Evolutionary conservation across 305 asterid genomes (phyloP).

Genomic region (Fraxinus albicans): DNA sequence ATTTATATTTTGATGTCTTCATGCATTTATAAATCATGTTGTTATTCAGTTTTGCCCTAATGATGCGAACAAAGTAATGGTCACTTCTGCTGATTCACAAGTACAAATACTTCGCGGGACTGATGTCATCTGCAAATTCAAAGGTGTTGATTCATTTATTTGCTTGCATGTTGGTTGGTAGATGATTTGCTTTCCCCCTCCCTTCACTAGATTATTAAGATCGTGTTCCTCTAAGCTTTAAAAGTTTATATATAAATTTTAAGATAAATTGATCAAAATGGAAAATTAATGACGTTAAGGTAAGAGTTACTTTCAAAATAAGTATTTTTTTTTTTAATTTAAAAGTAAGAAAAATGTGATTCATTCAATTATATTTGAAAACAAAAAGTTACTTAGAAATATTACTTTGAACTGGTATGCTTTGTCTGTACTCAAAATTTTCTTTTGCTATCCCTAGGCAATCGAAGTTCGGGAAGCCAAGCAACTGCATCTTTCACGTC

Average conservation of each 20-base stretch:
- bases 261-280: neutral
- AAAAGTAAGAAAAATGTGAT: too few species aligned
- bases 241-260: too few species aligned
- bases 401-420: neutral
- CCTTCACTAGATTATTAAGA: too few species aligned
- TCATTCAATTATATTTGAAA: too few species aligned
- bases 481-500: constrained; percentile 74
- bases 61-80: constrained; percentile 68
- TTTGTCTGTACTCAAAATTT: neutral
- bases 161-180: neutral
- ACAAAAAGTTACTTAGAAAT: too few species aligned
- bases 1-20: neutral
- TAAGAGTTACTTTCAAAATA: too few species aligned
- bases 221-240: too few species aligned
- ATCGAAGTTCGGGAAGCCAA: constrained; percentile 47
- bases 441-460: constrained; percentile 38
- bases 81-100: constrained; percentile 75
- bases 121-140: constrained; percentile 63
- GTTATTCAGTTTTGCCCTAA: constrained; percentile 57
- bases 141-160: constrained; percentile 37
- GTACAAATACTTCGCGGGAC: constrained; percentile 63
- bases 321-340: too few species aligned
- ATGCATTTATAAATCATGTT: neutral
- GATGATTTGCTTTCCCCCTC: neutral
- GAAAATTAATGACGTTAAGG: too few species aligned